phyloP scores from a whole-genome alignment of 805 yeast species.

The Nakazawaea anatomiae region DNA sequence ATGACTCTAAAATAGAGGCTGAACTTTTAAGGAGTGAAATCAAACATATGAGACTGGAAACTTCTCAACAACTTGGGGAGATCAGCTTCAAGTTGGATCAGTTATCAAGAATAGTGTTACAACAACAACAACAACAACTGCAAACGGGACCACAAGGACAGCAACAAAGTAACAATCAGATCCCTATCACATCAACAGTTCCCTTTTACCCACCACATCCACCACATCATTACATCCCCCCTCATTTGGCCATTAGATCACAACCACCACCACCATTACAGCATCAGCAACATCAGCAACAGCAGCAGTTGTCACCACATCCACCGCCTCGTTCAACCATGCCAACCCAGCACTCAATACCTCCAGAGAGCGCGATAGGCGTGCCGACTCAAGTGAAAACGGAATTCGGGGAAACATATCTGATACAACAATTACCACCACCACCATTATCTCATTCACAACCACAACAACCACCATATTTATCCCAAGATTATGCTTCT shows the following conservation, averaged over 20 bases:
- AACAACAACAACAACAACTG: background rate
- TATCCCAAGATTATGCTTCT: no score
- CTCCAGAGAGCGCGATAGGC: background rate
- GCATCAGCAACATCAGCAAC: background rate
- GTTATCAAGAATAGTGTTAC: conserved; percentile 1
- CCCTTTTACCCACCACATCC: conserved; percentile 14
- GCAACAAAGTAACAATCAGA: background rate
- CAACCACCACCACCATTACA: conserved; percentile 8
- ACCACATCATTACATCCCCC: conserved; percentile 12
- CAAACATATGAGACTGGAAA: background rate
- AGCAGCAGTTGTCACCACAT: background rate
- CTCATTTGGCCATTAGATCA: conserved; percentile 1
- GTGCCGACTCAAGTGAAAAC: background rate
- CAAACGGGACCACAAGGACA: background rate
- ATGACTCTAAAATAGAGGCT: background rate
- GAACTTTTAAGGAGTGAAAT: conserved; percentile 5
- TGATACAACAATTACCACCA: background rate
- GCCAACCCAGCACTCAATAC: background rate
- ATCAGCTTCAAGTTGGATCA: conserved; percentile 7
- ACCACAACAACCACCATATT: background rate
- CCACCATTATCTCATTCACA: background rate
- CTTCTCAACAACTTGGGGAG: background rate
- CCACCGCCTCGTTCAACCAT: background rate
- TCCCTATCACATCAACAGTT: background rate
- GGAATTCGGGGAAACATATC: background rate